These are phyloP conservation scores for Dictyostelium discoideum DNA, from an alignment of 78 protist genomes.

Conservation along the genomic window dicty_2.7 NC_007088.5:556501-557000, in stretches of 20 bases:
- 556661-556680: too few relatives aligned
- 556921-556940: too few relatives aligned
- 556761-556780: background rate
- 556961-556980: background rate
- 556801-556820: conserved; percentile 3
- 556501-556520: conserved; percentile 67
- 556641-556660: too few relatives aligned
- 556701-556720: background rate
- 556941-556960: background rate
- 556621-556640: too few relatives aligned
- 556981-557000: too few relatives aligned
- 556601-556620: background rate
- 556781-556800: conserved; percentile 5
- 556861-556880: conserved; percentile 67
- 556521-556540: conserved; percentile 53
- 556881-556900: conserved; percentile 61
- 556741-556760: background rate
- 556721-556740: background rate
- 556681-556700: background rate
- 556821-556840: conserved; percentile 47
- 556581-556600: background rate
- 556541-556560: background rate
- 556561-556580: background rate
- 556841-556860: conserved; percentile 30
- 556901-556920: background rate